A percentile compares a stretch with the other conserved stretches of the same genome.
These are phyloP conservation scores for Arctostaphylos glauca DNA, from an alignment of 148 eudicot species.

Conservation along the genomic window DNA sequence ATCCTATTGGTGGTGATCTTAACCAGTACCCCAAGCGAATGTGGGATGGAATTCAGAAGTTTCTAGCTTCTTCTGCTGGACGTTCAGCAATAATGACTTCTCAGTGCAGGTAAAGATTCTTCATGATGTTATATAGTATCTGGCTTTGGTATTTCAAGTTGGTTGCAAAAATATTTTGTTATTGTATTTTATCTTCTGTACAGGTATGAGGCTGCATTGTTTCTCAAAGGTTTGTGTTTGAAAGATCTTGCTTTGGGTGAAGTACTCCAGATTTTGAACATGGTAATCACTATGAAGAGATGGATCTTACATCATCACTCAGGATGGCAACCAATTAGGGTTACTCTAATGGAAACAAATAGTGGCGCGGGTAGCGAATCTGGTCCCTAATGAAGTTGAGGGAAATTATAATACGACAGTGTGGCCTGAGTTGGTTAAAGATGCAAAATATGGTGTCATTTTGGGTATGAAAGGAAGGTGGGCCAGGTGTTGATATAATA, in stretches of 20 bases:
- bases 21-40: slow-evolving; percentile 38
- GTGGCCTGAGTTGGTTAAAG: slow-evolving; percentile 16
- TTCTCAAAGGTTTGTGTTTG: slow-evolving; percentile 47
- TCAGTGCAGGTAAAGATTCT: slow-evolving; percentile 40
- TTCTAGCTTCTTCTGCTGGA: slow-evolving; percentile 44
- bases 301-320: slow-evolving; percentile 50
- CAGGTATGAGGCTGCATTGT: slow-evolving; percentile 59
- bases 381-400: slow-evolving; percentile 25
- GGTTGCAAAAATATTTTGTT: slow-evolving; percentile 11
- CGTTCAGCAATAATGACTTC: slow-evolving; percentile 41
- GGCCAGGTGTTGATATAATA: slow-evolving; percentile 6
- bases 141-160: slow-evolving; percentile 2
- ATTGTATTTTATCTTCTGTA: not conserved
- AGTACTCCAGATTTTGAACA: slow-evolving; percentile 43
- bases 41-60: slow-evolving; percentile 49
- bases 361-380: slow-evolving; percentile 18
- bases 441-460: slow-evolving; percentile 15
- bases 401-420: slow-evolving; percentile 7
- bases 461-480: slow-evolving; percentile 15
- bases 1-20: slow-evolving; percentile 43
- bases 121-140: not conserved
- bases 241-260: slow-evolving; percentile 46
- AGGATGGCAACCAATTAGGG: slow-evolving; percentile 66
- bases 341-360: slow-evolving; percentile 28
- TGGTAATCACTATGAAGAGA: slow-evolving; percentile 38